phyloP scores from a whole-genome alignment of 176 grass and related monocot genomes.

The Aegilops bicornis region DNA sequence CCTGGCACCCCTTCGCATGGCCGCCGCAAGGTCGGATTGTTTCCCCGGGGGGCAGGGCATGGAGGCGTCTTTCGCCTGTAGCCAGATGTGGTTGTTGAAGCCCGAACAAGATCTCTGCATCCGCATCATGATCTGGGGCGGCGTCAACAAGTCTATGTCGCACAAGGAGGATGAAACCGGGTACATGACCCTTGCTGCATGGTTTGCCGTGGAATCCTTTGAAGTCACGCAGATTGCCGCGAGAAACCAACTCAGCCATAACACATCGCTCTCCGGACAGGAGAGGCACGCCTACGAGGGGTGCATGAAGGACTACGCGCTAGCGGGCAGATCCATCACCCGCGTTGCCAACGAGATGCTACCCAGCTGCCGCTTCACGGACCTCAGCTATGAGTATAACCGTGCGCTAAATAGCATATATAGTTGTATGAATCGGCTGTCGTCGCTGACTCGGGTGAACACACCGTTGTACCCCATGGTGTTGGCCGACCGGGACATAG shows the following conservation, averaged over 20 bases:
- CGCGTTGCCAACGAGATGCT: not conserved
- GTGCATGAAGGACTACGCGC: not conserved
- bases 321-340: not conserved
- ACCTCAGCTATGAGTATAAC: not conserved
- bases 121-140: too few species aligned
- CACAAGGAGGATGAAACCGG: too few species aligned
- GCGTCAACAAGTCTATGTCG: too few species aligned
- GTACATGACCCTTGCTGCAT: too few species aligned
- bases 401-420: not conserved
- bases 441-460: fast-evolving
- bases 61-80: too few species aligned
- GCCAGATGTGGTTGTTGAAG: too few species aligned
- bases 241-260: not conserved
- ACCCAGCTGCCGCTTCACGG: not conserved
- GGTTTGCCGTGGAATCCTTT: too few species aligned
- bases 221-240: too few species aligned
- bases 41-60: too few species aligned
- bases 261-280: not conserved
- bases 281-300: not conserved
- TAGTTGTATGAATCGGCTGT: not conserved
- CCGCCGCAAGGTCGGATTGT: too few species aligned
- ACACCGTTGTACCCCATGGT: not conserved
- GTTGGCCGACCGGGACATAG: not conserved
- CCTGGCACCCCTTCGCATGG: too few species aligned
- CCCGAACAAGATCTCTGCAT: too few species aligned